Base-by-base conservation (phyloP, 768 basidiomycete species). In the Trichaptum fuscoviolaceum region DNA sequence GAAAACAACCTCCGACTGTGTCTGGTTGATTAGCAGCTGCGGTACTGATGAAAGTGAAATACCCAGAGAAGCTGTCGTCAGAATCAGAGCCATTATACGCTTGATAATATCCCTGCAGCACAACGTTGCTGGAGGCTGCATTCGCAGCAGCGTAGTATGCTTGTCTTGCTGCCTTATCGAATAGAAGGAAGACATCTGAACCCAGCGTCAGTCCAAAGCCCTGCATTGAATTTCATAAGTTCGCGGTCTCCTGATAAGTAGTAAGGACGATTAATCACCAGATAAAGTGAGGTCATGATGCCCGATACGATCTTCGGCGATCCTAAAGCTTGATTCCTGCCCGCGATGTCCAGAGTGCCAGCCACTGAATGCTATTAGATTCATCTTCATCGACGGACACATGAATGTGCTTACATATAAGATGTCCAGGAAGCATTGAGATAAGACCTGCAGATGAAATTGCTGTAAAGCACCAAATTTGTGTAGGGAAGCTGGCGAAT, bases 361-460 rank as follows among this genome's bases (percentile, higher is more conserved):
- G 59, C 24, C 59, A 61, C 59, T 61, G 15, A 18, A 61, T 3
- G 30, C 59, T 9, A 61, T 61, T 61, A 61, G 59, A 12, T 12
- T 34, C 15, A 61, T 25, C 3, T 15, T 17, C 24, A 15, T 24
- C 59, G 30, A 20, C 35, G 10, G 42, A 26, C 58, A 12, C 18
- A 64, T 30, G 20, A 62, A 24, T 52, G 61, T 10, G 78, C 91
- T 77, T 73, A 92, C 92, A 77, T 65, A 93, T 84, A 15, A 90
- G 91, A 72, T 92, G 95, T 30, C 93, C 94, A 9, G 94, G 94
- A 17, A 96, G 84, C 69, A 96, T 93, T 61, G 93, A 83, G n/a
- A 95, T 91, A 9, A 96, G 90, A 1, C 93, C 93, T 35, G 92
- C 91, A 12, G 92, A 93, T 9, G 95, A 92, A 68, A 96, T 87